Percentiles rank a stretch among this genome's conserved stretches.
Conservation (phyloP, 2,329 filamentous ascomycete genomes). For the Fonsecaea erecta region DNA sequence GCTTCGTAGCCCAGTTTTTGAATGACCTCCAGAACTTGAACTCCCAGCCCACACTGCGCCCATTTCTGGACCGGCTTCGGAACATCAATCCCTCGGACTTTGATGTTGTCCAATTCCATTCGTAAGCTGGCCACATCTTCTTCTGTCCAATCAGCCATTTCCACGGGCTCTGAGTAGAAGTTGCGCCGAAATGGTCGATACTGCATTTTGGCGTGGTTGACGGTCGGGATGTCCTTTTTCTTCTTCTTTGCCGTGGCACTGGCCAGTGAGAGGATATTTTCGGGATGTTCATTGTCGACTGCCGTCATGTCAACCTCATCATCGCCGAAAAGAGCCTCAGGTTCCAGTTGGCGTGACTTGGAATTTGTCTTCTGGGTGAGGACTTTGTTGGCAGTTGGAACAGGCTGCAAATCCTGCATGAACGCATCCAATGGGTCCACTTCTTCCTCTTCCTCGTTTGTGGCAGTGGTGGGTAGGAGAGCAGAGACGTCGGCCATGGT, state of each 20-base stretch:
- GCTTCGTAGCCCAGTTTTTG: conserved; percentile 79
- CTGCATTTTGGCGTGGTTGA: conserved; percentile 85
- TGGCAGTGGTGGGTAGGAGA: conserved; percentile 53
- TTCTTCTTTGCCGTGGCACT: conserved; percentile 58
- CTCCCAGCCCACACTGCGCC: conserved; percentile 90
- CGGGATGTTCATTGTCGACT: conserved; percentile 64
- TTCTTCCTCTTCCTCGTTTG: conserved; percentile 66
- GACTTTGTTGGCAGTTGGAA: conserved; percentile 42
- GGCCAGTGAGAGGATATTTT: conserved; percentile 67
- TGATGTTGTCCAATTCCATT: conserved; percentile 91
- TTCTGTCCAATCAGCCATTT: conserved; percentile 80
- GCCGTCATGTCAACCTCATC: conserved; percentile 72
- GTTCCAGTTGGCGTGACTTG: conserved; percentile 65
- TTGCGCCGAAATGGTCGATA: conserved; percentile 87
- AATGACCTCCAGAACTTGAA: conserved; percentile 85
- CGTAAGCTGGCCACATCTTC: conserved; percentile 81
- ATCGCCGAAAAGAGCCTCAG: conserved; percentile 82
- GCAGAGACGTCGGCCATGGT: conserved; percentile 46
- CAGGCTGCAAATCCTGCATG: conserved; percentile 73
- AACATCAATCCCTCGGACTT: conserved; percentile 83
- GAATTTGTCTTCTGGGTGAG: conserved; percentile 44
- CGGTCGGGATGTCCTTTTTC: conserved; percentile 90
- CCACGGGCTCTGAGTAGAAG: conserved; percentile 90
- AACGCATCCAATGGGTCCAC: conserved; percentile 95
- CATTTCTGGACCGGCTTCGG: conserved; percentile 95